Evolutionary conservation across 805 yeast genomes (phyloP).

Genomic region (Wickerhamia fluorescens): DNA sequence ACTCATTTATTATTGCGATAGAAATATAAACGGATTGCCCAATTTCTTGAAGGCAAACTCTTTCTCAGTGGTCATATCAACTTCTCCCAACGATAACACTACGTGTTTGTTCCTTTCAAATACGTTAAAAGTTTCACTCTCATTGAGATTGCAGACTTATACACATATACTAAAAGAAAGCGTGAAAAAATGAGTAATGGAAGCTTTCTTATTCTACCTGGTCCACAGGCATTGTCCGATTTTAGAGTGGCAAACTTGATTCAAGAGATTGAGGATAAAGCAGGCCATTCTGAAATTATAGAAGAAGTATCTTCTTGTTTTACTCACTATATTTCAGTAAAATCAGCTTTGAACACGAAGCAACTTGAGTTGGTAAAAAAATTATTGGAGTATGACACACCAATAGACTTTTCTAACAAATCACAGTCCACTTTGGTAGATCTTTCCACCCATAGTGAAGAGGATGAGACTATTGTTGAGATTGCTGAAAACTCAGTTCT

Average conservation of each 20-base stretch:
- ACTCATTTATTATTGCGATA: too few relatives aligned
- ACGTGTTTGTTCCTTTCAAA: too few relatives aligned
- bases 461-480: conserved; percentile 9
- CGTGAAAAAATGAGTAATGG: not conserved
- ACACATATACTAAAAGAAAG: too few relatives aligned
- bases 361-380: conserved; percentile 46
- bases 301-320: conserved; percentile 65
- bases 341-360: conserved; percentile 27
- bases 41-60: too few relatives aligned
- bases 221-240: conserved; percentile 83
- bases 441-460: conserved; percentile 20
- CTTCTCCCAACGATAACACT: too few relatives aligned
- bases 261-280: conserved; percentile 64
- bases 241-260: conserved; percentile 75
- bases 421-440: conserved; percentile 34
- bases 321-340: conserved; percentile 72
- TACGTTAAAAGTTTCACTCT: too few relatives aligned
- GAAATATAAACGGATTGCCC: too few relatives aligned
- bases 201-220: conserved; percentile 52
- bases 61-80: too few relatives aligned
- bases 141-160: too few relatives aligned
- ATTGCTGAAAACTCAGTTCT: conserved; percentile 41
- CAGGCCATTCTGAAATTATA: conserved; percentile 55
- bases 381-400: conserved; percentile 68
- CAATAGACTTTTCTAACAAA: conserved; percentile 46